phyloP scores from a whole-genome alignment of 768 basidiomycete species.

The Podaxis sp. region DNA sequence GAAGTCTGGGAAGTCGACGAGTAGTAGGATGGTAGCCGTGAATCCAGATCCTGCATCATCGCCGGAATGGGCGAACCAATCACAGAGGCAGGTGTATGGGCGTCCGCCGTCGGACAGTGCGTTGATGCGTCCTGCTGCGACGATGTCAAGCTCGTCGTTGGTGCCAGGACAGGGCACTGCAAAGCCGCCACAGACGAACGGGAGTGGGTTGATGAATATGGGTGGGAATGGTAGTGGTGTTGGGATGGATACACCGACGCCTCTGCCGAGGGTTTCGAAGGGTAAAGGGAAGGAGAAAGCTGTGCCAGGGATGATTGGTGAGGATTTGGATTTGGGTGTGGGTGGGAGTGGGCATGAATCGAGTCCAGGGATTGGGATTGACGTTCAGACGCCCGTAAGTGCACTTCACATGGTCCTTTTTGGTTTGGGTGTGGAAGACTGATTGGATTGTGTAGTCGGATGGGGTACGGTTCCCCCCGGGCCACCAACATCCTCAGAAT shows the following conservation, averaged over 20 bases:
- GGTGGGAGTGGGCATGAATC: conserved; percentile 11
- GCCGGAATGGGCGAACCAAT: background rate
- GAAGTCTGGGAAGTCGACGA: conserved; percentile 10
- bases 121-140: background rate
- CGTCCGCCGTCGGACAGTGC: conserved; percentile 1
- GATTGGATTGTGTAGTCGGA: conserved; percentile 3
- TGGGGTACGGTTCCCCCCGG: background rate
- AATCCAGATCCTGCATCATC: conserved; percentile 11
- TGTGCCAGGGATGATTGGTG: background rate
- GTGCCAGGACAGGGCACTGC: background rate
- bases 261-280: conserved; percentile 4
- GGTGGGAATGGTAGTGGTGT: background rate
- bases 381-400: conserved; percentile 10
- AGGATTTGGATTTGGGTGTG: background rate
- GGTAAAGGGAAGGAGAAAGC: conserved; percentile 6
- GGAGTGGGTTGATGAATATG: conserved; percentile 1
- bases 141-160: background rate
- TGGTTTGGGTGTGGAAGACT: background rate
- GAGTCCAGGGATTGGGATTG: conserved; percentile 11
- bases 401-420: background rate
- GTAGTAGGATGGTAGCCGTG: conserved; percentile 7
- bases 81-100: background rate
- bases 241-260: conserved; percentile 9
- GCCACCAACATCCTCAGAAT: background rate
- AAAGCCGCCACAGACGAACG: conserved; percentile 3